A percentile compares a stretch with the other conserved stretches of the same genome.
Evolutionary conservation across 1,284 basidiomycete genomes (phyloP).

Genomic region (Takashimella koratensis): DNA sequence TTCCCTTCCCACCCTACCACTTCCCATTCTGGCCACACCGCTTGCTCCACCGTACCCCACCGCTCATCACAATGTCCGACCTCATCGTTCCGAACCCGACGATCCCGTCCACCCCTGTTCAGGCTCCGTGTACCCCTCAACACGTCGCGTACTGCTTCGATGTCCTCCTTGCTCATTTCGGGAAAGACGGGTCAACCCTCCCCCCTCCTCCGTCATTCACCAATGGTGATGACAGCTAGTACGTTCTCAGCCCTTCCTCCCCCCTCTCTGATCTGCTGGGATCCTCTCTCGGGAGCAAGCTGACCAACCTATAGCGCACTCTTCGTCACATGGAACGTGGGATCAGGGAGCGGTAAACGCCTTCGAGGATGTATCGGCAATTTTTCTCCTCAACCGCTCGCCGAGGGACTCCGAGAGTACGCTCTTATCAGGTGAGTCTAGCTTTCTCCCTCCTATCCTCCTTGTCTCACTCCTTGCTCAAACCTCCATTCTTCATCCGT

Average conservation of each 20-base stretch:
- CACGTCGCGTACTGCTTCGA: constrained; percentile 55
- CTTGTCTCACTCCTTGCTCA: background rate
- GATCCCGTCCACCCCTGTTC: too few relatives aligned
- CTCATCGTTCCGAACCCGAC: too few relatives aligned
- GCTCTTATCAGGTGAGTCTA: constrained; percentile 70
- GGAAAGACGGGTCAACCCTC: constrained; percentile 10
- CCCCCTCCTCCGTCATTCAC: constrained; percentile 20
- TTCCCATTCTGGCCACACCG: too few relatives aligned
- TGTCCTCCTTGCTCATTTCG: constrained; percentile 48
- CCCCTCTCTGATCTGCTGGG: too few relatives aligned
- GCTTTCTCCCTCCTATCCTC: background rate
- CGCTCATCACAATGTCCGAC: too few relatives aligned
- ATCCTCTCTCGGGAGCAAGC: too few relatives aligned
- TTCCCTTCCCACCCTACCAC: too few relatives aligned
- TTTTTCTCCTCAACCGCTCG: constrained; percentile 74
- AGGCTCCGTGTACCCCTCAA: constrained; percentile 38
- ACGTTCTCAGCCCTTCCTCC: constrained; percentile 9
- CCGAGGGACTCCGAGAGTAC: constrained; percentile 78
- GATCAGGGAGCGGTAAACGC: constrained; percentile 36
- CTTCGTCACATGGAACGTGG: constrained; percentile 92
- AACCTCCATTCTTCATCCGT: background rate
- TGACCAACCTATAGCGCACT: too few relatives aligned
- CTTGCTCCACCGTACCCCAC: too few relatives aligned
- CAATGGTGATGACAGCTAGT: constrained; percentile 32
- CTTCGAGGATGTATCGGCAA: constrained; percentile 94